A percentile compares a stretch with the other conserved stretches of the same genome.
Conservation (phyloP, 202 grass and related monocot genomes). For the Hordeum pubiflorum region DNA sequence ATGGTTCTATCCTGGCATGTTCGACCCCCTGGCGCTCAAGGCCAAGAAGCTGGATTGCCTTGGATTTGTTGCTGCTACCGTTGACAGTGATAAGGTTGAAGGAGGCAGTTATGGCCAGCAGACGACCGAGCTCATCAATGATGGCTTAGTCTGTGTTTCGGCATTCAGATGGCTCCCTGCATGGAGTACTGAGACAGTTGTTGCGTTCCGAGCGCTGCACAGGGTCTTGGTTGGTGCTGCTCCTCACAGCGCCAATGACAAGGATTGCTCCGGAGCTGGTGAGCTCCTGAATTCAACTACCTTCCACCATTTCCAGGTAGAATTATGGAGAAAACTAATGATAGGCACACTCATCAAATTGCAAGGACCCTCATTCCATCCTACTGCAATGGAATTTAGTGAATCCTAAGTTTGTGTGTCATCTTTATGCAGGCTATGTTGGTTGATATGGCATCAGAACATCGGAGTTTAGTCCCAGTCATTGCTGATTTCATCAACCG, state of each 20-base stretch:
- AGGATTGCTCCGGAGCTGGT: slow-evolving; percentile 28
- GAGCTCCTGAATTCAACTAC: slow-evolving; percentile 68
- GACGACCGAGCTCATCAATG: slow-evolving; percentile 39
- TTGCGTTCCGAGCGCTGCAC: slow-evolving; percentile 75
- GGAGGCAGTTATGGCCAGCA: background rate
- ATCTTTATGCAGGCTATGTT: slow-evolving; percentile 57
- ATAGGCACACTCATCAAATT: slow-evolving; percentile 20
- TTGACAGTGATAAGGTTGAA: slow-evolving; percentile 21
- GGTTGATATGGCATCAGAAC: slow-evolving; percentile 58
- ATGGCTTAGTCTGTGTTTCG: slow-evolving; percentile 65
- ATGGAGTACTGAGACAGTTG: slow-evolving; percentile 72
- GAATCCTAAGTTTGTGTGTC: background rate
- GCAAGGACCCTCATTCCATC: background rate
- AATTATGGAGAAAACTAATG: slow-evolving; percentile 6
- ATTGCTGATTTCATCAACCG: slow-evolving; percentile 64
- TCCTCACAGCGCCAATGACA: slow-evolving; percentile 40
- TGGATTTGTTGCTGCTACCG: slow-evolving; percentile 31
- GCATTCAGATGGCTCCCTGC: slow-evolving; percentile 65
- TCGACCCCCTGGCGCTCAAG: slow-evolving; percentile 76
- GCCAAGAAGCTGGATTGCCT: slow-evolving; percentile 85
- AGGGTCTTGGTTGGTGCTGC: slow-evolving; percentile 44
- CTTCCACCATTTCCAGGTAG: slow-evolving; percentile 81
- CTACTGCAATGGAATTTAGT: background rate
- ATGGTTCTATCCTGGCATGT: slow-evolving; percentile 59
- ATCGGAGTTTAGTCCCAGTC: slow-evolving; percentile 62